Evolutionary conservation across 2,329 filamentous ascomycete genomes (phyloP), one percentile per base, ranked within the genome.

Genomic region (Xylariomycetidae sp.): DNA sequence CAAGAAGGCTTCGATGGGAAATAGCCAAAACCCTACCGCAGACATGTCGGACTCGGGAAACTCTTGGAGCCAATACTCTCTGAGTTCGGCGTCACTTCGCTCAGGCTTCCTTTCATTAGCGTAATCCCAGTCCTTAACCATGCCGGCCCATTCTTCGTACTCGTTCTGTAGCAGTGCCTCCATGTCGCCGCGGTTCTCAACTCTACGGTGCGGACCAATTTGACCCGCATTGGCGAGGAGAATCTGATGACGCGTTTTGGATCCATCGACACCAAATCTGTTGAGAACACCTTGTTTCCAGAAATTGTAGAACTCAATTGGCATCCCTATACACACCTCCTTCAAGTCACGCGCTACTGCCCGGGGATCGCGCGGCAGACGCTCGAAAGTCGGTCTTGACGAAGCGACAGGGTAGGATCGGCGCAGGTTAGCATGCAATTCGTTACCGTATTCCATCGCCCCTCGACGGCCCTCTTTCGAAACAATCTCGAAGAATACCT

Each of bases 11-110:
- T 39, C 5, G 10, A 37, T 16, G 20, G 39, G 39, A 34, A 45
- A 40, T 30, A 45, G 16, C 39, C 42, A 40, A 30, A 45, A 45
- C 10, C 42, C 42, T 16, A 45, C 30, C 16, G 39, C 37, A 12
- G 27, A 12, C 23, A 15, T 19, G 12, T 32, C 35, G 11, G 26
- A 27, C 12, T 33, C 16, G n/a, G 13, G 23, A 13, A 20, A 19
- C n/a, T 31, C 34, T 5, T 25, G 27, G 14, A 13, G 15, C 12
- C 12, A 15, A 25, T 20, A 12, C 9, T 25, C n/a, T 19, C 7
- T 20, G 11, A 14, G n/a, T n/a, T n/a, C n/a, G n/a, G n/a, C n/a
- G n/a, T n/a, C n/a, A 19, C 13, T 27, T n/a, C 22, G 22, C 9
- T 25, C 22, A 9, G 9, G 22, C 20, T 11, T 8, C 16, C 17